Conservation (phyloP, 2,329 filamentous ascomycete species). For the Escovopsis weberi region DNA sequence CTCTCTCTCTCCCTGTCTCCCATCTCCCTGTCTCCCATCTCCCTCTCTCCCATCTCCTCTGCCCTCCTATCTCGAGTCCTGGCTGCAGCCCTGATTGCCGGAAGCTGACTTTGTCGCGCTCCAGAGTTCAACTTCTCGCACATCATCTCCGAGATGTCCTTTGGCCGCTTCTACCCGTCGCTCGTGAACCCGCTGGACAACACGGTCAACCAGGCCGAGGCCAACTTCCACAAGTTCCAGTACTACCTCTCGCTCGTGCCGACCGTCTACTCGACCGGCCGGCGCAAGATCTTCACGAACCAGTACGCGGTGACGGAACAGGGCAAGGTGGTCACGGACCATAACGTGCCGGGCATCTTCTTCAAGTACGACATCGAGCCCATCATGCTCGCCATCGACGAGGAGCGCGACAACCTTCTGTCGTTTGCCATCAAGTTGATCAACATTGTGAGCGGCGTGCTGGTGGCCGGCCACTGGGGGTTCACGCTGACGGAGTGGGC, state of each 20-base stretch:
- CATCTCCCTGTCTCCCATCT: slow-evolving; percentile 7
- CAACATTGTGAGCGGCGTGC: slow-evolving; percentile 78
- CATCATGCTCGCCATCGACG: slow-evolving; percentile 72
- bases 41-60: too few species aligned
- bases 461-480: slow-evolving; percentile 89
- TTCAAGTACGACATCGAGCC: slow-evolving; percentile 99
- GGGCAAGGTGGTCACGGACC: slow-evolving; percentile 54
- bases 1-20: neutral
- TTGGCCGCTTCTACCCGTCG: slow-evolving; percentile 90
- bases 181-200: slow-evolving; percentile 89
- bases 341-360: slow-evolving; percentile 72
- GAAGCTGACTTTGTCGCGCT: too few species aligned
- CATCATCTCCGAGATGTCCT: slow-evolving; percentile 89
- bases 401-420: slow-evolving; percentile 63
- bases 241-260: slow-evolving; percentile 95
- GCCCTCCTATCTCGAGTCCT: too few species aligned
- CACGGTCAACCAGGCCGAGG: slow-evolving; percentile 61
- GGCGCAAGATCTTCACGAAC: slow-evolving; percentile 70
- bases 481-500: slow-evolving; percentile 75
- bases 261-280: slow-evolving; percentile 67
- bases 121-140: slow-evolving; percentile 95
- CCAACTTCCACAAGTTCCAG: slow-evolving; percentile 89
- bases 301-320: slow-evolving; percentile 96
- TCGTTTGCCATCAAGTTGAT: slow-evolving; percentile 67
- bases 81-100: too few species aligned